phyloP scores from a whole-genome alignment of 345 rosid species.

The Gynandropsis gynandra region DNA sequence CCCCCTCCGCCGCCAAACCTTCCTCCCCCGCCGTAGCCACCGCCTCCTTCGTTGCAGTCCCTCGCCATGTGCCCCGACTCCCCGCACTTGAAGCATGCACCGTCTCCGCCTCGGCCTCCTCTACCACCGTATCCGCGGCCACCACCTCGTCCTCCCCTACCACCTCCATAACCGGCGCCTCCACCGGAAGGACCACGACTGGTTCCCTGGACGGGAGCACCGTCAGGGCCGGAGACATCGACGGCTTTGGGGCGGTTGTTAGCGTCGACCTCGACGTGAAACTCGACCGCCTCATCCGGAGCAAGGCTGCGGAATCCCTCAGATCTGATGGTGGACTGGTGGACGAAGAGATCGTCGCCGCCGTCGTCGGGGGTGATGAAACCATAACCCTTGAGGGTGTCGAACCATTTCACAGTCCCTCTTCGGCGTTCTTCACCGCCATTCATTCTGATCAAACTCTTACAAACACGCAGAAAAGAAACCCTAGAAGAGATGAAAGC shows the following conservation, averaged over 20 bases:
- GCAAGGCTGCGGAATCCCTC: constrained; percentile 56
- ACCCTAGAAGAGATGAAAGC: no score
- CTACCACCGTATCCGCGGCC: constrained; percentile 37
- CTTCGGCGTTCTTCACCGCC: constrained; percentile 33
- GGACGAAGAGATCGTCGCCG: constrained; percentile 64
- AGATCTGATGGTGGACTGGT: constrained; percentile 54
- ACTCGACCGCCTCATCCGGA: constrained; percentile 51
- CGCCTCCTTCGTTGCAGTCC: constrained; percentile 33
- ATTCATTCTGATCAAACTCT: constrained; percentile 5
- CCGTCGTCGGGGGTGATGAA: constrained; percentile 77
- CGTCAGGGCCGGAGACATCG: constrained; percentile 59
- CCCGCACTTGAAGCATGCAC: constrained; percentile 26
- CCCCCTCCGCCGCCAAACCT: constrained; percentile 33
- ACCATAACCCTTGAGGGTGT: constrained; percentile 62
- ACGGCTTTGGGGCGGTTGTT: constrained; percentile 56
- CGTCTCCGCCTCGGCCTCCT: constrained; percentile 21
- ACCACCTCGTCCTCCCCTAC: constrained; percentile 24
- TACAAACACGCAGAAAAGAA: background rate
- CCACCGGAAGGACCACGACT: constrained; percentile 32
- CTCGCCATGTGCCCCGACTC: constrained; percentile 24
- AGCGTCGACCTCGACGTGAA: constrained; percentile 30
- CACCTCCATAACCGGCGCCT: constrained; percentile 35
- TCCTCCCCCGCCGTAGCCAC: constrained; percentile 23
- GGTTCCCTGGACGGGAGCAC: constrained; percentile 38
- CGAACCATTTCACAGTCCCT: constrained; percentile 62